These are phyloP conservation scores for Russula sp. DNA, from an alignment of 768 basidiomycete species.

Conservation along the genomic window DNA sequence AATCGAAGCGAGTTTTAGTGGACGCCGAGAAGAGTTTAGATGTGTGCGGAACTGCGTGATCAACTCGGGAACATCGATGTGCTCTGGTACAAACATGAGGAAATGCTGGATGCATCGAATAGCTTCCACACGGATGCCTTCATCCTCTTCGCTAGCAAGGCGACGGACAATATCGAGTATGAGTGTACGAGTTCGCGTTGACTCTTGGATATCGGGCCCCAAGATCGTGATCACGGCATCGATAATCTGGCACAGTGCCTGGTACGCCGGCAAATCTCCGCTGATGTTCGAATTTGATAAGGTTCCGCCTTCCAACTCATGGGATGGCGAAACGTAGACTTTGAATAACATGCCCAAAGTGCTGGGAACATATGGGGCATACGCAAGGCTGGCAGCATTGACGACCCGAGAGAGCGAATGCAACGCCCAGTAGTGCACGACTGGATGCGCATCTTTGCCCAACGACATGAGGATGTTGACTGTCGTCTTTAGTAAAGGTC, in stretches of 20 bases:
- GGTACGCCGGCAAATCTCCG: slow-evolving; percentile 89
- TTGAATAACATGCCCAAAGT: slow-evolving; percentile 90
- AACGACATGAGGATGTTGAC: slow-evolving; percentile 94
- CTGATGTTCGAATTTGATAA: slow-evolving; percentile 78
- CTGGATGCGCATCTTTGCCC: slow-evolving; percentile 92
- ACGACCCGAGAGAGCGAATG: slow-evolving; percentile 83
- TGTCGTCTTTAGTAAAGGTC: slow-evolving; percentile 90
- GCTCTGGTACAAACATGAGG: slow-evolving; percentile 89
- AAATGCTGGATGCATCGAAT: slow-evolving; percentile 96
- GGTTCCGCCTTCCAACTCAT: slow-evolving; percentile 90
- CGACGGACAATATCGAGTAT: slow-evolving; percentile 83
- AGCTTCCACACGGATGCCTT: slow-evolving; percentile 86
- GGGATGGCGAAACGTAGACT: slow-evolving; percentile 83
- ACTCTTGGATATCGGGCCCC: slow-evolving; percentile 94
- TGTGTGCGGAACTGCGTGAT: slow-evolving; percentile 75
- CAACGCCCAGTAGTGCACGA: slow-evolving; percentile 93
- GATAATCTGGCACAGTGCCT: slow-evolving; percentile 85
- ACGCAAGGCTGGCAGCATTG: slow-evolving; percentile 87
- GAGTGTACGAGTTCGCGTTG: slow-evolving; percentile 69
- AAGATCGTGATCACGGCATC: slow-evolving; percentile 92
- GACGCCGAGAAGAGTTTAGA: slow-evolving; percentile 74
- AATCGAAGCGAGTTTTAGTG: slow-evolving; percentile 90
- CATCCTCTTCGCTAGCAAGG: slow-evolving; percentile 81
- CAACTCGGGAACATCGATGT: slow-evolving; percentile 76
- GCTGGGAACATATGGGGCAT: slow-evolving; percentile 81